phyloP scores from a whole-genome alignment of 306 rosid genomes.

The Abrus pulchellus region DNA sequence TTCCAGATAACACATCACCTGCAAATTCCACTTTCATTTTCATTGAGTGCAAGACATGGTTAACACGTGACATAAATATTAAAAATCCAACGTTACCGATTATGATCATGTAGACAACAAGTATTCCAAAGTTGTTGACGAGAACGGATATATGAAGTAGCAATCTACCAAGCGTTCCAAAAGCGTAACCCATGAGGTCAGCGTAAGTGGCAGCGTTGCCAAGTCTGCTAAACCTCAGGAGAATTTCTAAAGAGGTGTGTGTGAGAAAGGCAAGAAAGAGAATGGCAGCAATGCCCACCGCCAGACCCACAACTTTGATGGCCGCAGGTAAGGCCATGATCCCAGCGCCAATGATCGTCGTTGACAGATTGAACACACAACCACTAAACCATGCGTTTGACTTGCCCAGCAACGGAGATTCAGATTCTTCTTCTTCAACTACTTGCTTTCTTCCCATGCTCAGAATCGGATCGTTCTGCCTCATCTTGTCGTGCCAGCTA shows the following conservation, averaged over 20 bases:
- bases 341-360: conserved; percentile 79
- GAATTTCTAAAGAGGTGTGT: conserved; percentile 62
- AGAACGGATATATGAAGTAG: conserved; percentile 63
- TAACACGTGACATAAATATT: too few species aligned
- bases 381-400: conserved; percentile 60
- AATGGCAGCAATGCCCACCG: conserved; percentile 56
- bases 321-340: conserved; percentile 84
- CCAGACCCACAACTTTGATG: conserved; percentile 72
- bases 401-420: not conserved
- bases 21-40: not conserved
- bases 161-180: conserved; percentile 60
- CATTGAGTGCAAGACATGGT: not conserved
- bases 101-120: conserved; percentile 73
- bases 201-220: conserved; percentile 55
- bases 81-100: conserved; percentile 52
- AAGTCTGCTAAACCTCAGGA: conserved; percentile 66
- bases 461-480: too few species aligned
- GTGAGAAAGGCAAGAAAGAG: conserved; percentile 64
- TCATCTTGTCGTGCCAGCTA: too few species aligned
- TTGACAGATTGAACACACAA: conserved; percentile 70
- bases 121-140: conserved; percentile 71
- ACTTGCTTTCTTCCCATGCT: too few species aligned
- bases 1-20: conserved; percentile 83
- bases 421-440: conserved; percentile 4
- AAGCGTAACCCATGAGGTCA: conserved; percentile 63